phyloP scores from a whole-genome alignment of 192 early-diverging fungal species.

The Coemansia sp. region DNA sequence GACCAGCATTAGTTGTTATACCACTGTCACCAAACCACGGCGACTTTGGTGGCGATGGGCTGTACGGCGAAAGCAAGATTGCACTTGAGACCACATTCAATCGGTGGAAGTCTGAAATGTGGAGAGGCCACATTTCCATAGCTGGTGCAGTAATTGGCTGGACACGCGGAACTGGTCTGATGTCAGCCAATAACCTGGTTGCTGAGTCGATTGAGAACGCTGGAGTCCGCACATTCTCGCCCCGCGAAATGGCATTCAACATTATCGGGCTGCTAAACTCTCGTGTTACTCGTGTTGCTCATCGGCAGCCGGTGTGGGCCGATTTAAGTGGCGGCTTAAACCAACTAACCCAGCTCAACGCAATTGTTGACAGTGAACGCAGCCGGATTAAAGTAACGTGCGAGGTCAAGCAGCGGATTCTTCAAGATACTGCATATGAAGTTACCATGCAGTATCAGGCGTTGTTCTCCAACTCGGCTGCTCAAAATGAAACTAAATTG shows the following conservation, averaged over 20 bases:
- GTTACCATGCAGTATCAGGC: background rate
- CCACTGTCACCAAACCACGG: conserved; percentile 96
- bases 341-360: conserved; percentile 27
- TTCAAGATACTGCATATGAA: background rate
- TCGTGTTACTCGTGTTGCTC: conserved; percentile 64
- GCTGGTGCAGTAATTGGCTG: conserved; percentile 92
- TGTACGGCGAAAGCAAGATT: conserved; percentile 94
- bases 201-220: conserved; percentile 79
- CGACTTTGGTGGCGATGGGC: conserved; percentile 85
- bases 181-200: conserved; percentile 85
- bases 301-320: conserved; percentile 79
- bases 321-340: conserved; percentile 86
- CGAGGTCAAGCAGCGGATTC: background rate
- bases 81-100: conserved; percentile 86
- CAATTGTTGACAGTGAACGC: background rate
- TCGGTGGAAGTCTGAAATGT: conserved; percentile 86
- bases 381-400: background rate
- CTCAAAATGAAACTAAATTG: conserved; percentile 40
- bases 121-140: conserved; percentile 84
- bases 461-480: background rate
- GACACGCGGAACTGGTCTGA: conserved; percentile 93
- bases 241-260: conserved; percentile 93
- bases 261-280: conserved; percentile 84
- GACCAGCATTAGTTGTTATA: conserved; percentile 80
- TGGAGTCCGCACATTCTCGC: conserved; percentile 86